Conservation (phyloP, 129 eudicot genomes). For the Centaurea solstitialis region DNA sequence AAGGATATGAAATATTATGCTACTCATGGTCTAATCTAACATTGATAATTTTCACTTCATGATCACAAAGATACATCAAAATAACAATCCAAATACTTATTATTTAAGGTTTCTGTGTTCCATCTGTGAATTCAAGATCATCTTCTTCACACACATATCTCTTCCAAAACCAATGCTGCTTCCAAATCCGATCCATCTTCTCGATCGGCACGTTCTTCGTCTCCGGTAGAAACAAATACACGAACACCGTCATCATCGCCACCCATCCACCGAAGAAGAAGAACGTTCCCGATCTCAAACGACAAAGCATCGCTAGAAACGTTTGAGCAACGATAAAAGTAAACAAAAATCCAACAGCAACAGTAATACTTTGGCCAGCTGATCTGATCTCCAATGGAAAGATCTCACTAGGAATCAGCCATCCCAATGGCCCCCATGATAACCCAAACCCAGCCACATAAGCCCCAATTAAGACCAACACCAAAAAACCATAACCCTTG, state of each 20-base stretch:
- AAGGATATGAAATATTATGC: no score
- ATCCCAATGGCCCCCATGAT: slow-evolving; percentile 87
- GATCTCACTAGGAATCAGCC: slow-evolving; percentile 74
- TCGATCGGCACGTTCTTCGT: slow-evolving; percentile 67
- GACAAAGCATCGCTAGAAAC: slow-evolving; percentile 60
- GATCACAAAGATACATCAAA: slow-evolving; percentile 9
- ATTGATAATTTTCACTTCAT: background rate
- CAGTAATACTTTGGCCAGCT: slow-evolving; percentile 58
- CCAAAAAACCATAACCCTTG: slow-evolving; percentile 49
- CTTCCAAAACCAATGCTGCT: slow-evolving; percentile 67
- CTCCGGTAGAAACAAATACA: slow-evolving; percentile 62
- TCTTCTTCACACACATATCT: slow-evolving; percentile 28
- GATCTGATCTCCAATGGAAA: slow-evolving; percentile 71
- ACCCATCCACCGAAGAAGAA: slow-evolving; percentile 83
- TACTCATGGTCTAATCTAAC: no score
- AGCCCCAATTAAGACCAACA: slow-evolving; percentile 44
- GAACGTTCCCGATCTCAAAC: slow-evolving; percentile 51
- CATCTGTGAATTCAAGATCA: background rate
- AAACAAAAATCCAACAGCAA: slow-evolving; percentile 59
- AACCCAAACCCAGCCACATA: slow-evolving; percentile 67
- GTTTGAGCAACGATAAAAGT: slow-evolving; percentile 56
- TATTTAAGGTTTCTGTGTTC: background rate
- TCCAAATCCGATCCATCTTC: slow-evolving; percentile 61
- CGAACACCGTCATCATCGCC: slow-evolving; percentile 54
- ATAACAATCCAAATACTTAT: background rate